Evolutionary conservation across 345 rosid species (phyloP), one percentile per base, ranked within the genome.

Genomic region (Hibiscus trionum): DNA sequence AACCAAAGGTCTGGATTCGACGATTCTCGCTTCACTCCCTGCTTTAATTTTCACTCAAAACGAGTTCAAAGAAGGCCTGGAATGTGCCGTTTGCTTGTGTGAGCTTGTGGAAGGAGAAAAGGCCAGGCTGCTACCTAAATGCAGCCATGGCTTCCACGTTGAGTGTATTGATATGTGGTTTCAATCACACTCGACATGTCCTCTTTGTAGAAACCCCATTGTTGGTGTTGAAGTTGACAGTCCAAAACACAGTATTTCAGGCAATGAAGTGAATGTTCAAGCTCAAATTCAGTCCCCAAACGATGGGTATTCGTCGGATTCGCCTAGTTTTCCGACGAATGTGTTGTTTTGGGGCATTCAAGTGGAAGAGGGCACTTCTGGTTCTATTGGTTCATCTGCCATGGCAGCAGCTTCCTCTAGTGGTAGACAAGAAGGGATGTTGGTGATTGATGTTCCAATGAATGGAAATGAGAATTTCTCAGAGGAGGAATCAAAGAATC

Each of bases 161-260:
- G 98, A 89, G n/a, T 96, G 98, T 73, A 93, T 93, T 57, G 98
- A 96, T 67, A 91, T 91, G 98, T 96, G 99, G 98, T 88, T 96
- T 72, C 91, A 88, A 55, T 88, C 97, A 46, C 97, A 92, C 56
- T 82, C 89, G 1, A 92, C 99, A 46, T 95, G 97, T 75, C 99
- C 98, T 2, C 85, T 96, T 66, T 96, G 99, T 70, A 71, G 96
- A 75, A 86, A 88, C 71, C 78, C 80, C 0, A 86, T 88, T 61
- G 86, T 77, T 77, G 85, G 69, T 69, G 52, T 42, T 67, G 84
- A 80, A 5, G 7, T 61, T 49, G 77, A 58, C 42, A 47, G 21
- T 60, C 73, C 76, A 7, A 71, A 42, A 19, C 57, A 69, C 5
- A 37, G 11, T 42, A 80, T 77, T 17, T 50, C 56, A 50, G 17